Percentiles rank a stretch among this genome's conserved stretches.
Conservation (phyloP, 2,329 filamentous ascomycete genomes). For the Teratosphaeriaceae sp. region DNA sequence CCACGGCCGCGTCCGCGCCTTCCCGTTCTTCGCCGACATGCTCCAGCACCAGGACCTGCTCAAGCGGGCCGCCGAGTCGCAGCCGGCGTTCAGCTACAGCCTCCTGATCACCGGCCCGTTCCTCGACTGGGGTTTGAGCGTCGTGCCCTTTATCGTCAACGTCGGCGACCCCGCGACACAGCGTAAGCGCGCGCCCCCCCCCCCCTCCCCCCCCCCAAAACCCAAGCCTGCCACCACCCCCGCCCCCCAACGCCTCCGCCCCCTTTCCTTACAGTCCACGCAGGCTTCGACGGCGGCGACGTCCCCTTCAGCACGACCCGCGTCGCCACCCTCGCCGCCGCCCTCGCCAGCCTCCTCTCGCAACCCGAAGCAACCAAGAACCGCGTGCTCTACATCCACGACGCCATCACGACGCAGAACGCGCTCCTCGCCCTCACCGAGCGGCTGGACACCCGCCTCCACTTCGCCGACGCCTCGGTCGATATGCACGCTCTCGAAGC, state of each 20-base stretch:
- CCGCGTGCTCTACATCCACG: constrained; percentile 27
- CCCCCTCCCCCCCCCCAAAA: too few species aligned
- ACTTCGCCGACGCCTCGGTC: background rate
- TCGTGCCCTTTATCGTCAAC: too few species aligned
- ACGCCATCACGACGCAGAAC: constrained; percentile 27
- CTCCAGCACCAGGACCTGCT: constrained; percentile 29
- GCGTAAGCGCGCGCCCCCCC: too few species aligned
- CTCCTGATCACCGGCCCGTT: too few species aligned
- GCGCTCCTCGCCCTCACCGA: constrained; percentile 16
- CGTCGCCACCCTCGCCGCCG: constrained; percentile 21
- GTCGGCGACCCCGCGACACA: too few species aligned
- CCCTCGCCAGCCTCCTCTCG: constrained; percentile 21
- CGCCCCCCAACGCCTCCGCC: too few species aligned
- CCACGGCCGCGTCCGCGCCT: constrained; percentile 18
- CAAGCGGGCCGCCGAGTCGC: constrained; percentile 13
- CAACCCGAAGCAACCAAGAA: constrained; percentile 24
- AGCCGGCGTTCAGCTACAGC: constrained; percentile 21
- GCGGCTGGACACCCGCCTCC: background rate
- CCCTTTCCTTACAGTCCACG: too few species aligned
- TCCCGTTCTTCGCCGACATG: constrained; percentile 30
- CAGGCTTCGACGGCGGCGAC: too few species aligned
- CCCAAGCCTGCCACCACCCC: too few species aligned
- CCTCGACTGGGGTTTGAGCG: too few species aligned
- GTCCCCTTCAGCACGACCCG: too few species aligned
- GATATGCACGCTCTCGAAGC: constrained; percentile 1